Base-by-base conservation (phyloP, 306 rosid species). In the Carpinus fangiana region DNA sequence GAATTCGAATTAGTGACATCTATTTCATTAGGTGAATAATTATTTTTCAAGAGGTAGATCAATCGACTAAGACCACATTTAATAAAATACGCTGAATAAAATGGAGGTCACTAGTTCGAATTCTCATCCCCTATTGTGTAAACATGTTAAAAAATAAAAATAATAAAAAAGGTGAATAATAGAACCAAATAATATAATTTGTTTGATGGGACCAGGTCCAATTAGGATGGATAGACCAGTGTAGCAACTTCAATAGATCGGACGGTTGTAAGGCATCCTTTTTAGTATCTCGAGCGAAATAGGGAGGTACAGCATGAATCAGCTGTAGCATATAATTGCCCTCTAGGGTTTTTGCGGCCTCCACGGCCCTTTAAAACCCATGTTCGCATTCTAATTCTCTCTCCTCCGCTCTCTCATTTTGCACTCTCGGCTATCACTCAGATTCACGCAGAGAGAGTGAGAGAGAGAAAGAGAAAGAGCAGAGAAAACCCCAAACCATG, bases 321-420 rank as follows among this genome's bases (percentile, higher is more conserved):
- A 0, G 20, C 8, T 51, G 79, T 21, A 82, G 54, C 16, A 2
- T 18, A 50, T 76, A 72, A 55, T 1, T 10, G 2, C 74, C 41
- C 2, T 56, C 84, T 85, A 83, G 91, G 91, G 89, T 85, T 88
- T 84, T 73, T 59, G 80, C 54, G 65, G 36, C 36, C 51, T 68
- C 14, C 28, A 28, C 8, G 17, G 36, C 23, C 55, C 83, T 70
- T 81, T 85, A 31, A 81, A 81, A 23, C 6, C 41, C 60, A 5
- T 70, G 81, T 20, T 79, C 73, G 2, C 77, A n/a, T 0, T 0
- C 28, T 5, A 11, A 2, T 1, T 18, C 50, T 38, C 52, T 11
- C 55, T 59, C 18, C 3, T 18, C 52, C 43, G 17, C 75, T 56
- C 51, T 67, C 62, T 79, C 20, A 21, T 52, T 51, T 17, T 34